Conservation (phyloP, 768 basidiomycete genomes). For the Lactarius akahatsu region DNA sequence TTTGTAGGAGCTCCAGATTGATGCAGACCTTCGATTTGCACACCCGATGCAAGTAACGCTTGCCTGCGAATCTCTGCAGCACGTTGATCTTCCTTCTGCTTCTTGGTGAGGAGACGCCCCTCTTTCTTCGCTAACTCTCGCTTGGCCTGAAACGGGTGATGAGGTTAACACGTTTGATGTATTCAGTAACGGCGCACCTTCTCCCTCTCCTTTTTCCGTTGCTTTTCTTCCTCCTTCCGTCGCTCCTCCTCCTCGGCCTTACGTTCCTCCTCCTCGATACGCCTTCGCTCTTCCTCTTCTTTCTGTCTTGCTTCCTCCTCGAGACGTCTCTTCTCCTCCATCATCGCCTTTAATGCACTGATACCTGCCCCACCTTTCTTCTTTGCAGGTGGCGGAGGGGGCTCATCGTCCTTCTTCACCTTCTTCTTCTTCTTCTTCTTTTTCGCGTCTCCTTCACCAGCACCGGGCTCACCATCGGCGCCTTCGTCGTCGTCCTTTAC, state of each 20-base stretch:
- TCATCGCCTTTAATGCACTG: slow-evolving; percentile 80
- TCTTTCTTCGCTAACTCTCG: slow-evolving; percentile 90
- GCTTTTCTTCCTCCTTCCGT: slow-evolving; percentile 79
- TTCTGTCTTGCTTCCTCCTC: slow-evolving; percentile 77
- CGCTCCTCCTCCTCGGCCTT: slow-evolving; percentile 72
- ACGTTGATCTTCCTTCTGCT: slow-evolving; percentile 91
- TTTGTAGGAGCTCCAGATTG: slow-evolving; percentile 54
- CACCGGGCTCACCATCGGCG: slow-evolving; percentile 63
- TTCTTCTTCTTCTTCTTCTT: slow-evolving; percentile 87
- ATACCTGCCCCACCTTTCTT: slow-evolving; percentile 70
- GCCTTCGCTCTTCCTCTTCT: slow-evolving; percentile 74
- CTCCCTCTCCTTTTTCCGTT: slow-evolving; percentile 83
- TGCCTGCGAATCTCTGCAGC: slow-evolving; percentile 88
- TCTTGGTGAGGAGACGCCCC: slow-evolving; percentile 92
- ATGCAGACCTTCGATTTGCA: slow-evolving; percentile 86
- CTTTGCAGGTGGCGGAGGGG: slow-evolving; percentile 57
- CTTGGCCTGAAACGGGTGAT: slow-evolving; percentile 59
- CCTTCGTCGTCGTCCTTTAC: slow-evolving; percentile 56
- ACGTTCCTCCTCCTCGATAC: slow-evolving; percentile 90
- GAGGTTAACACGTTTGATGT: slow-evolving; percentile 15
- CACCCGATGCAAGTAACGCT: slow-evolving; percentile 86
- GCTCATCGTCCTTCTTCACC: slow-evolving; percentile 72
- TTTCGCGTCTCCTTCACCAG: slow-evolving; percentile 45
- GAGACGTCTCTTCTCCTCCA: slow-evolving; percentile 87
- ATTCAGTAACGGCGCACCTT: slow-evolving; percentile 49